Evolutionary conservation across 2,329 filamentous ascomycete species (phyloP).

Genomic region (Fonsecaea multimorphosa): DNA sequence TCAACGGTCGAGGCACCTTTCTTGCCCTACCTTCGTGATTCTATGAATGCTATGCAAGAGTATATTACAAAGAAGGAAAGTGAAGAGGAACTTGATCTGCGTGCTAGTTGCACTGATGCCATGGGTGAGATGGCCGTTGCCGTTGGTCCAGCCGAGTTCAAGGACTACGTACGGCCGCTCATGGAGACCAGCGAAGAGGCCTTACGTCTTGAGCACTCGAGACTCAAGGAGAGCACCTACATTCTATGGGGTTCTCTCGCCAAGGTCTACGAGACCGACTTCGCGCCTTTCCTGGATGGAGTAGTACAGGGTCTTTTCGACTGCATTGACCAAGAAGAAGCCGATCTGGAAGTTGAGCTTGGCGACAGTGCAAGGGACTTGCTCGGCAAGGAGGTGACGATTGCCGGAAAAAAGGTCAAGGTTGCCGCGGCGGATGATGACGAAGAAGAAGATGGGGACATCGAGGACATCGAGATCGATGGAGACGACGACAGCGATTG

Average conservation of each 20-base stretch:
- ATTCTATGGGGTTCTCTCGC: slow-evolving; percentile 95
- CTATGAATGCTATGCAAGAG: slow-evolving; percentile 85
- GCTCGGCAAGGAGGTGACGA: slow-evolving; percentile 74
- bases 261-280: slow-evolving; percentile 82
- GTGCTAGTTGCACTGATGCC: slow-evolving; percentile 87
- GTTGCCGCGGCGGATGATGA: slow-evolving; percentile 70
- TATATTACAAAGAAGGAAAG: slow-evolving; percentile 86
- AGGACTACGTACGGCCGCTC: slow-evolving; percentile 86
- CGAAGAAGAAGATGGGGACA: slow-evolving; percentile 65
- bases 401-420: slow-evolving; percentile 85
- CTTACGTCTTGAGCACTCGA: slow-evolving; percentile 83
- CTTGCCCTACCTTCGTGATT: slow-evolving; percentile 86
- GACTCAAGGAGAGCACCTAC: slow-evolving; percentile 94
- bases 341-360: slow-evolving; percentile 76
- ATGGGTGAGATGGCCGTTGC: slow-evolving; percentile 91
- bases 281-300: slow-evolving; percentile 54
- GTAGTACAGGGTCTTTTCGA: slow-evolving; percentile 69
- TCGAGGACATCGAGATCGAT: slow-evolving; percentile 63
- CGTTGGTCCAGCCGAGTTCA: slow-evolving; percentile 83
- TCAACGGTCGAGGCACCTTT: slow-evolving; percentile 82
- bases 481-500: slow-evolving; percentile 82
- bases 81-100: slow-evolving; percentile 86
- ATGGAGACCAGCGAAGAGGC: slow-evolving; percentile 94
- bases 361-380: slow-evolving; percentile 76
- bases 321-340: slow-evolving; percentile 87